Percentiles rank a stretch among this genome's conserved stretches.
Evolutionary conservation across 2,329 filamentous ascomycete species (phyloP).

Genomic region (Botryotinia narcissicola): DNA sequence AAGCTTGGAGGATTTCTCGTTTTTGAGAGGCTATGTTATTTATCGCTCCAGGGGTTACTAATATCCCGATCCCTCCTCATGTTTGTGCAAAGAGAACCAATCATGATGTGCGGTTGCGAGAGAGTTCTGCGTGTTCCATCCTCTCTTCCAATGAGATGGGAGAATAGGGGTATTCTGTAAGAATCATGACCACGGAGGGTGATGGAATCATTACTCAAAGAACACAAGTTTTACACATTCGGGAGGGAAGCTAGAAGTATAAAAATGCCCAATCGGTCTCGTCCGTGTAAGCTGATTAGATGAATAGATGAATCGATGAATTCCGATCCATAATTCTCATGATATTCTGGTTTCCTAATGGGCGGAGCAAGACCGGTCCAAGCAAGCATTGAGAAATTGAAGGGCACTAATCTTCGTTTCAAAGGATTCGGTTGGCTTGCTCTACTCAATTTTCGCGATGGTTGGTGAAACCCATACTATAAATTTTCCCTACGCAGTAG

Average conservation of each 20-base stretch:
- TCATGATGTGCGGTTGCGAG: background rate
- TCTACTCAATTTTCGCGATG: background rate
- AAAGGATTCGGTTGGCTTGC: slow-evolving; percentile 11
- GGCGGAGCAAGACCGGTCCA: background rate
- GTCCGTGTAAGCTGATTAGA: background rate
- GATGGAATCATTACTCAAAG: background rate
- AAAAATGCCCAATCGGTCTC: background rate
- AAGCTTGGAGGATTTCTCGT: slow-evolving; percentile 15
- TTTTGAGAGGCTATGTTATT: background rate
- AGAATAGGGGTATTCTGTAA: background rate
- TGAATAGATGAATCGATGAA: background rate
- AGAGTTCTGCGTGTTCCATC: background rate
- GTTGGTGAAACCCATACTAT: slow-evolving; percentile 6
- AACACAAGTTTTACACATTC: background rate
- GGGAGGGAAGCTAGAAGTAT: background rate
- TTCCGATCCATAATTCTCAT: background rate
- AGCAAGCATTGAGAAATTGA: slow-evolving; percentile 10
- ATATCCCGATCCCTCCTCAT: background rate
- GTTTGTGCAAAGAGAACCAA: background rate
- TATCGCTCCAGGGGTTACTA: background rate
- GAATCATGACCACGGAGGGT: background rate
- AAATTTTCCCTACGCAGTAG: background rate
- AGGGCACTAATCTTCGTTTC: slow-evolving; percentile 12
- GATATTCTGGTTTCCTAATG: background rate
- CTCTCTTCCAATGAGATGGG: background rate